Base-by-base conservation (phyloP, 2,329 filamentous ascomycete species). In the Thielaviopsis euricoi region DNA sequence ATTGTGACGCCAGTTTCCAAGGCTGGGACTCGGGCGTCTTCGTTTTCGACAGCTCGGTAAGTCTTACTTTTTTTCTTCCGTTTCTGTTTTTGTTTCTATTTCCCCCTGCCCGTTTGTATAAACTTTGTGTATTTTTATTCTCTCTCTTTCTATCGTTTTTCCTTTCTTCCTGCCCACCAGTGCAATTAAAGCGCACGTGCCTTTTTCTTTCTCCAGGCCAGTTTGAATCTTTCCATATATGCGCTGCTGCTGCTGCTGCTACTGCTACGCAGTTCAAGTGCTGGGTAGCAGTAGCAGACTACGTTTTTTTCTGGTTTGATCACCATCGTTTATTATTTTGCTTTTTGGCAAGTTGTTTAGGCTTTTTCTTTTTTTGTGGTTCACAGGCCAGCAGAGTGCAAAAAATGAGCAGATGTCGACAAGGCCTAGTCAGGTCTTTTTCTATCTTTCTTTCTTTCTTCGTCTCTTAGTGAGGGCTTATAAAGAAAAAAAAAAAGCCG, bases 41-140 rank as follows among this genome's bases (percentile, higher is more conserved):
- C 58, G 22, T 60, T 60, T 55, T 60, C 55, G 6, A 57, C 57
- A 13, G 37, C 37, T 43, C 33, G 55, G 52, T 60, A 46, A 29
- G 58, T 60, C 21, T 26, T 22, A 19, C 19, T 50, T 48, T 17
- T 49, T 54, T 25, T 55, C 17, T 52, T 25, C n/a, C n/a, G n/a
- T 43, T 52, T 22, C 26, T 22, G 6, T 10, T 9, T 17, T 53
- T 23, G 52, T n/a, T 51, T 53, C 23, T 58, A 25, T 21, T 48
- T n/a, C 46, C 22, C 22, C 22, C 23, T 46, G 21, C 50, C 25
- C 15, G 10, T 17, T 52, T 15, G 23, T 29, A 13, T 10, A 52
- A 26, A 26, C 12, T 10, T 52, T 17, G 4, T 4, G 3, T 40
- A 3, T 4, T n/a, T 43, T n/a, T 43, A 4, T 17, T n/a, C 37